Conservation (phyloP, 2,329 filamentous ascomycete species). For the Zymoseptoria passerinii region DNA sequence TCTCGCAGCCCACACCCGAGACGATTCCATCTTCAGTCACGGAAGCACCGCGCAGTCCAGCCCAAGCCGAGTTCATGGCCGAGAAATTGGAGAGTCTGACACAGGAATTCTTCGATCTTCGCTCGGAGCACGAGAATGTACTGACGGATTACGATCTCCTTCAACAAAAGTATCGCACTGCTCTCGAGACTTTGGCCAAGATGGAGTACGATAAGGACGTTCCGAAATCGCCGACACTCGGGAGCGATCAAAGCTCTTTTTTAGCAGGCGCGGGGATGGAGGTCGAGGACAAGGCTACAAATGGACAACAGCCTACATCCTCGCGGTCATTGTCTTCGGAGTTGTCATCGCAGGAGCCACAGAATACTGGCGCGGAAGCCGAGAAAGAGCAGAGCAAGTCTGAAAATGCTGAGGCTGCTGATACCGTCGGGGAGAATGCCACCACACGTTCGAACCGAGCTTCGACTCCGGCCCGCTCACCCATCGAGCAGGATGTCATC, state of each 20-base stretch:
- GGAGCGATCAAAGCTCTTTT: constrained; percentile 66
- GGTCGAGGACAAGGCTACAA: constrained; percentile 26
- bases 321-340: constrained; percentile 92
- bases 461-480: constrained; percentile 4
- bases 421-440: constrained; percentile 7
- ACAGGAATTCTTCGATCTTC: constrained; percentile 83
- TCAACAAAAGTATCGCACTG: constrained; percentile 82
- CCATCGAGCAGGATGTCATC: constrained; percentile 52
- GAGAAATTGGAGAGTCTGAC: constrained; percentile 89
- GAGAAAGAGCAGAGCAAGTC: constrained; percentile 6
- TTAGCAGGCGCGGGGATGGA: constrained; percentile 68
- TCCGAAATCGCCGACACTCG: constrained; percentile 56
- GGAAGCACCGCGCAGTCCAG: constrained; percentile 54
- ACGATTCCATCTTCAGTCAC: constrained; percentile 10
- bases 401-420: constrained; percentile 3
- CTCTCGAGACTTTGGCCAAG: constrained; percentile 70
- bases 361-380: constrained; percentile 38
- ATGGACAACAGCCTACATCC: constrained; percentile 61
- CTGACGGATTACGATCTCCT: constrained; percentile 73
- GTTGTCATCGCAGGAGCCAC: constrained; percentile 78
- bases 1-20: constrained; percentile 5
- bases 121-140: constrained; percentile 81
- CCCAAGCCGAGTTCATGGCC: constrained; percentile 75
- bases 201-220: constrained; percentile 59
- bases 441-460: background rate